Percentiles rank a stretch among this genome's conserved stretches.
phyloP scores from a whole-genome alignment of 345 rosid species.

The Lenwebbia sp. region DNA sequence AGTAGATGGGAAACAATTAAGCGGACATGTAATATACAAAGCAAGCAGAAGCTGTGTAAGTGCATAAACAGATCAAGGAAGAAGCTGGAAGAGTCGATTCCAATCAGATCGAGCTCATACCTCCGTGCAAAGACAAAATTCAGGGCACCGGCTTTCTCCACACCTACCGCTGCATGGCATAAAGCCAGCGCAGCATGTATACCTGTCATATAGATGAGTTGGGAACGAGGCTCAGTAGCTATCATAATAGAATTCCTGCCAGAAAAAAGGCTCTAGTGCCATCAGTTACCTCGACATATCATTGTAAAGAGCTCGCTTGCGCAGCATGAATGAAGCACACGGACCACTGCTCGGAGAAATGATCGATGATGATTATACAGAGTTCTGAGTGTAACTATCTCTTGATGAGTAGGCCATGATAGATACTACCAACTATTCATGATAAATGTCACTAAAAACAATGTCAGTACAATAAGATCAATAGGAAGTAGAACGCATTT shows the following conservation, averaged over 20 bases:
- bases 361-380: neutral
- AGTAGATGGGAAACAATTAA: neutral
- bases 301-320: conserved; percentile 55
- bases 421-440: neutral
- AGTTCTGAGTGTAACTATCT: neutral
- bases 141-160: conserved; percentile 61
- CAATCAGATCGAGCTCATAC: conserved; percentile 7
- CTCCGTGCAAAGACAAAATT: conserved; percentile 66
- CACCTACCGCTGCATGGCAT: conserved; percentile 69
- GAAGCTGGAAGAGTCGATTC: neutral
- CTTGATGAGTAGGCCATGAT: neutral
- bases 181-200: conserved; percentile 61
- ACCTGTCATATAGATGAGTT: conserved; percentile 20
- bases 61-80: neutral
- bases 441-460: neutral
- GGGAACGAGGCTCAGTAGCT: neutral
- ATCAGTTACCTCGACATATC: conserved; percentile 42
- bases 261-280: neutral
- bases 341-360: conserved; percentile 30
- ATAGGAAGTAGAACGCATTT: neutral
- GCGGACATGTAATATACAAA: neutral
- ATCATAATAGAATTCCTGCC: neutral
- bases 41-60: neutral
- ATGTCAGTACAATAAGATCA: neutral
- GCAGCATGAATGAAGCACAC: conserved; percentile 59